Base-by-base conservation (phyloP, 805 yeast species). In the Candida coleopterorum region DNA sequence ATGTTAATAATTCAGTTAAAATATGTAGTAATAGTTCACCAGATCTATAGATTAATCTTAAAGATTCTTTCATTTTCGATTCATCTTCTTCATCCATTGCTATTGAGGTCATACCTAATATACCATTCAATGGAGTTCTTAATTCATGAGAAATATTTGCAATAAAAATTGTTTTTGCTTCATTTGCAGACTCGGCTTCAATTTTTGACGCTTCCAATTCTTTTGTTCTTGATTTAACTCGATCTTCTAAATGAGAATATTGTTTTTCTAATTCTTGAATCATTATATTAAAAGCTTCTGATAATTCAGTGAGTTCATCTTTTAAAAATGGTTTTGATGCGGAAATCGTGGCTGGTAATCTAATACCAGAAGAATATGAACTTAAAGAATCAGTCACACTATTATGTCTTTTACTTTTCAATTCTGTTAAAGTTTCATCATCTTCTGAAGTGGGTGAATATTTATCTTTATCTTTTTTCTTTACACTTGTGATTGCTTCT, bases 91-190 rank as follows among this genome's bases (percentile, higher is more conserved):
- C 97, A 15, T 85, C 93, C 85, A 87, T 79, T 4, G 96, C 89
- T 37, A 90, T 83, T 2, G 95, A 83, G 0, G 96, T 85, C 89
- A 90, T 85, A 44, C 97, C 97, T 37, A 90, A 64, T 27, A 90
- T 93, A 55, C 97, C 98, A 57, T 93, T 93, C 44, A 90, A 67
- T 1, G 98, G 98, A 0, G 97, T 90, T 48, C 97, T 76, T 53
- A 90, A 69, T 63, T 90, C 98, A 58, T 6, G 60, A 4, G 62
- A 57, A 12, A 56, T 55, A 40, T 57, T 56, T 21, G 61, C 60
- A 37, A 55, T 55, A 39, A 55, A 56, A 10, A 55, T 58, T 0
- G 97, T 89, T 53, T 90, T 93, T 3, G 97, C 96, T 48, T 90
- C 97, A 57, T 90, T 90, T 1, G 98, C 98, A 18, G 83, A 77